Evolutionary conservation across 495 filamentous ascomycete genomes (phyloP), one percentile per base, ranked within the genome.

Genomic region (Tuber melanosporum): DNA sequence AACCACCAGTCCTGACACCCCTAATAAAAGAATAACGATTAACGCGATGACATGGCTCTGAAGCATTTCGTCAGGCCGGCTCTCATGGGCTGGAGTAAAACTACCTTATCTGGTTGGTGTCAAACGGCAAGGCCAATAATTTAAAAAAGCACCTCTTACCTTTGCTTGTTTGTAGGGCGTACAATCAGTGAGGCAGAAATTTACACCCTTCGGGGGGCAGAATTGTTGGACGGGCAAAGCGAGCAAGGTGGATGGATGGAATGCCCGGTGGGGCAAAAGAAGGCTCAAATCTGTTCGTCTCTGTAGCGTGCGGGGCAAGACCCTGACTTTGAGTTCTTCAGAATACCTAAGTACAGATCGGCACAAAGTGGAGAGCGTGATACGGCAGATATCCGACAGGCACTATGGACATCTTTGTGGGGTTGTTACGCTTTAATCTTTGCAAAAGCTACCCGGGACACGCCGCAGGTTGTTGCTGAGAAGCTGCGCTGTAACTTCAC

Each of bases 11-110:
- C 71, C 79, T 46, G 77, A 77, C 42, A 80, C 74, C 5, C 78
- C 78, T 71, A 76, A 70, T 74, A 80, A 80, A 47, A 80, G 77
- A 72, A 80, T 80, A 70, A 80, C 78, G 71, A 80, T 80, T 73
- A 80, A 69, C 3, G 77, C 78, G 77, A 80, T 80, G 78, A 80
- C 78, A 80, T 80, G 78, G 66, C 52, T 80, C 52, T 52, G 77
- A 52, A 72, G 77, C 78, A 80, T 80, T 80, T 79, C 78, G 77
- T 62, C 79, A 76, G n/a, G 70, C 79, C 73, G 57, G 52, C 39
- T 80, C 62, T 77, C 76, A 80, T 80, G 77, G 74, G 73, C 71
- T 75, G 39, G 62, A 79, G 71, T 36, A 75, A 66, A 75, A 69
- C 57, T 66, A 66, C 57, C 57, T 66, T 73, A 43, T 75, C 77